Conservation (phyloP, 768 basidiomycete species). For the Phylloporus sp. region DNA sequence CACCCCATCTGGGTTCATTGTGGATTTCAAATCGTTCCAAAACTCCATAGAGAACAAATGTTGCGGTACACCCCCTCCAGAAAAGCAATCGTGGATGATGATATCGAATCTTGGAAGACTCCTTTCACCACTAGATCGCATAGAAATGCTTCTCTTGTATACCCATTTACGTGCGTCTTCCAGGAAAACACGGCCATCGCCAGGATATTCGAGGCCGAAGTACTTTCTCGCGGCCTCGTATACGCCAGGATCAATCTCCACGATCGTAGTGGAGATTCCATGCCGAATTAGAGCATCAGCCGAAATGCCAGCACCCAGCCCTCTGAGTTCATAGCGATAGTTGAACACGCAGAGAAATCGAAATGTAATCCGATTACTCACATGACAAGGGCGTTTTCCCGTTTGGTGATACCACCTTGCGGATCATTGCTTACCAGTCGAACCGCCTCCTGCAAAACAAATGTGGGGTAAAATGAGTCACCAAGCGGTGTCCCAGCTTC, state of each 20-base stretch:
- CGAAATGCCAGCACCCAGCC: slow-evolving; percentile 83
- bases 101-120: slow-evolving; percentile 48
- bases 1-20: slow-evolving; percentile 68
- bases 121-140: slow-evolving; percentile 20
- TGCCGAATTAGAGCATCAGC: slow-evolving; percentile 71
- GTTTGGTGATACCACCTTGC: slow-evolving; percentile 32
- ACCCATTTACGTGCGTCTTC: slow-evolving; percentile 77
- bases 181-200: slow-evolving; percentile 58
- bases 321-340: slow-evolving; percentile 44
- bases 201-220: slow-evolving; percentile 74
- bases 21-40: slow-evolving; percentile 64
- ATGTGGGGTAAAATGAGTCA: slow-evolving; percentile 80
- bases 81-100: slow-evolving; percentile 90
- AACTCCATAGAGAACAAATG: slow-evolving; percentile 84
- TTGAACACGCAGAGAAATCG: slow-evolving; percentile 6
- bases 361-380: slow-evolving; percentile 33
- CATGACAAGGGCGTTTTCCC: slow-evolving; percentile 69
- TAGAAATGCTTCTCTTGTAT: slow-evolving; percentile 33
- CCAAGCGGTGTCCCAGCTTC: slow-evolving; percentile 53
- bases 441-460: slow-evolving; percentile 83
- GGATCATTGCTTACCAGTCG: slow-evolving; percentile 59
- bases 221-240: slow-evolving; percentile 75
- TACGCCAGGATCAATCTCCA: slow-evolving; percentile 93
- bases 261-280: slow-evolving; percentile 67
- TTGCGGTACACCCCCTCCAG: slow-evolving; percentile 86